Conservation (phyloP, 805 yeast species). For the Pichia heedii region DNA sequence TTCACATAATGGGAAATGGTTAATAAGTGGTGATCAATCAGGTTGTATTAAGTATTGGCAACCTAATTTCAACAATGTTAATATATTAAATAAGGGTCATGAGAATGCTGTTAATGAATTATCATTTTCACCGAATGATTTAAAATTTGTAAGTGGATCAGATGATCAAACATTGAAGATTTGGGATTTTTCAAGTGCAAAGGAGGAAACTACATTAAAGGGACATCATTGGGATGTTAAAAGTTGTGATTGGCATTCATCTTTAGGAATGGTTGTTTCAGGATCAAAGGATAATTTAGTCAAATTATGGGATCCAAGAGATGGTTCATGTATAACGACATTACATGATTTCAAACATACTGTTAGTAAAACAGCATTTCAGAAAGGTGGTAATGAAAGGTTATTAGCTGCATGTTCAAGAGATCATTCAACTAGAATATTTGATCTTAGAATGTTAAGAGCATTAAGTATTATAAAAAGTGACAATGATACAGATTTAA, state of each 20-base stretch:
- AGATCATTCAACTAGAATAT: slow-evolving; percentile 80
- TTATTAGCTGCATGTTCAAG: slow-evolving; percentile 79
- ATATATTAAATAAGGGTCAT: slow-evolving; percentile 62
- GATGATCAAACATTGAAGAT: slow-evolving; percentile 88
- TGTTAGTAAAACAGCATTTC: slow-evolving; percentile 77
- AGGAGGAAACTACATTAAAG: slow-evolving; percentile 66
- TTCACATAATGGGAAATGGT: slow-evolving; percentile 90
- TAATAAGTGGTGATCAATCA: slow-evolving; percentile 86
- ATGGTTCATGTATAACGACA: slow-evolving; percentile 64
- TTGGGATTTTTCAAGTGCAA: slow-evolving; percentile 89
- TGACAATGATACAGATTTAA: slow-evolving; percentile 65
- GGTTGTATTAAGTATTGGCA: slow-evolving; percentile 95
- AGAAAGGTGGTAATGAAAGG: slow-evolving; percentile 56
- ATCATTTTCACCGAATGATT: slow-evolving; percentile 82
- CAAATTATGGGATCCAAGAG: slow-evolving; percentile 94
- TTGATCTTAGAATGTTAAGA: slow-evolving; percentile 81
- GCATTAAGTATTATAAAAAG: slow-evolving; percentile 67
- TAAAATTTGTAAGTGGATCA: slow-evolving; percentile 86
- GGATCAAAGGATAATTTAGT: slow-evolving; percentile 94
- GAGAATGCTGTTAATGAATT: slow-evolving; percentile 79
- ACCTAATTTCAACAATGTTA: slow-evolving; percentile 94
- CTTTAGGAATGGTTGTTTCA: slow-evolving; percentile 73
- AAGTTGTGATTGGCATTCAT: slow-evolving; percentile 94
- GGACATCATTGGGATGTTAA: slow-evolving; percentile 99
- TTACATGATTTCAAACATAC: slow-evolving; percentile 92